Evolutionary conservation across 2,329 filamentous ascomycete genomes (phyloP), one percentile per base, ranked within the genome.

Genomic region (Fusarium veterinarium): DNA sequence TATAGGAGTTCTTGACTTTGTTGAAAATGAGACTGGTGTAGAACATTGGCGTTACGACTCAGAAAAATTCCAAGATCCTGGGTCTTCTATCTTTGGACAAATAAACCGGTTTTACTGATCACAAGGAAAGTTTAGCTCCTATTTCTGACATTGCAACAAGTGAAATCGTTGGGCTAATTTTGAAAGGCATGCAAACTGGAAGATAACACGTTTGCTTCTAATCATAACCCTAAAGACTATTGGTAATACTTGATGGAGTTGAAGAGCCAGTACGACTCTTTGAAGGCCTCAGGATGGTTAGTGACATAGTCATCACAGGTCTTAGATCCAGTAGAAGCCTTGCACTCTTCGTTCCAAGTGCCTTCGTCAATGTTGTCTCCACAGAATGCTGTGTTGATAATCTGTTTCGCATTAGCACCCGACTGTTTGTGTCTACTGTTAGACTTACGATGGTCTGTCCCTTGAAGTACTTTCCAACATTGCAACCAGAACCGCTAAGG

Each of bases 371-470:
- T 71, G 20, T 73, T 74, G 75, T 91, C 89, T 23, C 94, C 94
- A 81, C 94, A 97, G 78, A 95, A 92, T 1, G 91, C 91, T 0
- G 90, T 95, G 81, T 94, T 90, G 79, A 95, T 90, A 52, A 74
- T 66, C 64, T 66, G 2, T 4, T 2, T 31, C 3, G 3, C 6
- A n/a, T 65, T 59, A 66, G 44, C 28, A 8, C 14, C 3, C 0
- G 25, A 4, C 1, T 8, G 5, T 3, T 4, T 16, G 16, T 16
- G 11, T 6, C 4, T 7, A 8, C 6, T 16, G 3, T 1, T 20
- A 17, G 12, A 40, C 64, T 59, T 17, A 66, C 64, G 6, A 66
- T 65, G 6, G 60, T 65, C 10, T 66, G 64, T 5, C 60, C 60
- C 23, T 66, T 84, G 83, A 97, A 95, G 78, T 91, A 86, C 4